A percentile compares a stretch with the other conserved stretches of the same genome.
Evolutionary conservation across 2,329 filamentous ascomycete species (phyloP).

Genomic region (Ambrosiella xylebori): DNA sequence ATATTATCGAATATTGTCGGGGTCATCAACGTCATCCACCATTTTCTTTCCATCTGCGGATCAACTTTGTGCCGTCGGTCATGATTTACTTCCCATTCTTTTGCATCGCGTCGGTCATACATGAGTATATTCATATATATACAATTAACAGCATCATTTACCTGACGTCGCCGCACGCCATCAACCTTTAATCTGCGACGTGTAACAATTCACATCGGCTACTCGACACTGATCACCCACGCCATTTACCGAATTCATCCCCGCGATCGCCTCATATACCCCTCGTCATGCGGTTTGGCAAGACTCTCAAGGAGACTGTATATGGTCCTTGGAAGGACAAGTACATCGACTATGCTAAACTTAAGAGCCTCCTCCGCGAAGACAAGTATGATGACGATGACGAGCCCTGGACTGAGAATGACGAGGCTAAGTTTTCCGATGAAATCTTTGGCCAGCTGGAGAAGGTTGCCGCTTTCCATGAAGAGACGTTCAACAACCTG

Average conservation of each 20-base stretch:
- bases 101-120: neutral
- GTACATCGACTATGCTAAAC: conserved; percentile 90
- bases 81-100: too few species aligned
- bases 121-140: neutral
- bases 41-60: neutral
- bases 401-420: conserved; percentile 72
- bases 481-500: conserved; percentile 48
- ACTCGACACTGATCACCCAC: neutral
- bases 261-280: neutral
- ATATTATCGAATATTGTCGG: neutral
- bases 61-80: neutral
- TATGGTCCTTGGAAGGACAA: conserved; percentile 82
- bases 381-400: conserved; percentile 45
- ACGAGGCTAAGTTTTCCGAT: conserved; percentile 86
- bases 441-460: conserved; percentile 93
- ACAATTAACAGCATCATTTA: too few species aligned
- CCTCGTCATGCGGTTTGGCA: conserved; percentile 72
- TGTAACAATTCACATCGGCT: neutral
- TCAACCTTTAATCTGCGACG: neutral
- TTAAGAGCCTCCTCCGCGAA: conserved; percentile 78
- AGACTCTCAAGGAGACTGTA: conserved; percentile 61
- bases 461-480: conserved; percentile 83
- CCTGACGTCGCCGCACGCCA: neutral
- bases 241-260: neutral
- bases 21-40: neutral